Evolutionary conservation across 495 filamentous ascomycete species (phyloP), one percentile per base, ranked within the genome.

Genomic region (Talaromyces trachyspermus): DNA sequence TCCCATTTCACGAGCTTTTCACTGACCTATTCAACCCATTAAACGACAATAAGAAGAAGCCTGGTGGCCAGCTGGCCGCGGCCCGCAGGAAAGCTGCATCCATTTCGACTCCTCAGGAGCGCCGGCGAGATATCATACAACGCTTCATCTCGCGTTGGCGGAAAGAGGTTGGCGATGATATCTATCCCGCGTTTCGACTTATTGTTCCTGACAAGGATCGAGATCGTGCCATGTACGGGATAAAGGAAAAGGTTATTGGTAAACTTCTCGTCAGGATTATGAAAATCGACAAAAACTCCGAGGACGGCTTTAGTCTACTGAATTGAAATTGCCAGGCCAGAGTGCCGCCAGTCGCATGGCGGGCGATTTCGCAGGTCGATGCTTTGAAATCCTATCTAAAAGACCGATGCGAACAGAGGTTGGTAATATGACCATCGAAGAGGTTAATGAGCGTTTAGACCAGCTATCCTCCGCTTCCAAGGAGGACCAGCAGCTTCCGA

Each of bases 141-240:
- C 76, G 83, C 20, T 98, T 95, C 69, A 88, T 98, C 54, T 79
- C 85, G 20, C 79, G 80, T 60, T 98, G 92, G 92, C 75, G 89
- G 26, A 77, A 79, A 41, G 84, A 94, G 37, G 89, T 95, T 17
- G 92, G 92, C 38, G 70, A 85, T 54, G 90, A 98, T 59, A 86
- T 97, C 52, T 95, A 94, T 64, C 94, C 94, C 2, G 90, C 89
- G 15, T 79, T 98, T 62, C 79, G 92, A 26, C 72, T 98, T 42
- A 94, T 97, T 54, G 68, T 95, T n/a, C 88, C 89, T 0, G 88
- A 91, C 54, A 95, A 95, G 58, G 92, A 98, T 57, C 77, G 90
- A 25, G 90, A 97, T 49, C 79, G 92, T 26, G 84, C 86, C 26
- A 89, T 95, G 78, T 98, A 98, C 56, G 87, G 90, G 3, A 74